Percentiles rank a stretch among this genome's conserved stretches.
Conservation (phyloP, 2,329 filamentous ascomycete genomes). For the Beauveria asiatica region DNA sequence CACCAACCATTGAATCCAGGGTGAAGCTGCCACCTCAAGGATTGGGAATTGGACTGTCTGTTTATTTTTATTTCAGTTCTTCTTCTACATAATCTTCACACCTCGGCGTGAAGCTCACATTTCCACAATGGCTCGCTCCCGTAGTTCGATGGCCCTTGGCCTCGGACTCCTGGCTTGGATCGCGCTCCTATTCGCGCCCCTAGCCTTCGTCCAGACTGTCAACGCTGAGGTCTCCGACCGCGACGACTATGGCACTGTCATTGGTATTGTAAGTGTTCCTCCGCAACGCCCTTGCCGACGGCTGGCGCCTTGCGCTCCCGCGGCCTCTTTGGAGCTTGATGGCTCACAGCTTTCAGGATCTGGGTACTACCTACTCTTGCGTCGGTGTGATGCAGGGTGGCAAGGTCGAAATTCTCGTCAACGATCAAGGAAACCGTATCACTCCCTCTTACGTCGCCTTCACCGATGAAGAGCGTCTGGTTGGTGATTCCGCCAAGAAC, state of each 20-base stretch:
- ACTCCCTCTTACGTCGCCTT: constrained; percentile 93
- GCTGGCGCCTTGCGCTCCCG: not conserved
- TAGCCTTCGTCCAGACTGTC: constrained; percentile 68
- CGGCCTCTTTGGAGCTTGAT: not conserved
- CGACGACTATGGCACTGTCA: constrained; percentile 78
- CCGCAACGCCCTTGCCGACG: not conserved
- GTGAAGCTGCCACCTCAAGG: constrained; percentile 25
- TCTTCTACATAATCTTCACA: constrained; percentile 9
- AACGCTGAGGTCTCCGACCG: constrained; percentile 60
- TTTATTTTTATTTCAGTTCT: constrained; percentile 15
- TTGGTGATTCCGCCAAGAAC: constrained; percentile 97
- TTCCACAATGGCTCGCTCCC: constrained; percentile 45
- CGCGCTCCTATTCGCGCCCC: constrained; percentile 76
- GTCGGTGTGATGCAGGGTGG: constrained; percentile 94
- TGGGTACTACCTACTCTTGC: constrained; percentile 84
- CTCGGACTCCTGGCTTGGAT: constrained; percentile 90
- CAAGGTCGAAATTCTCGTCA: constrained; percentile 91
- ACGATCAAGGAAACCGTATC: constrained; percentile 95
- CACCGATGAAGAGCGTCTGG: constrained; percentile 91
- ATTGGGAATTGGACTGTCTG: constrained; percentile 18
- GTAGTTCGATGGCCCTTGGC: constrained; percentile 65
- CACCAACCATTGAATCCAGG: constrained; percentile 18
- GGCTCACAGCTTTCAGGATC: constrained; percentile 43
- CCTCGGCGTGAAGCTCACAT: constrained; percentile 15
- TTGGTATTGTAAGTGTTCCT: constrained; percentile 63